Evolutionary conservation across 1,139 yeast genomes (phyloP).

Genomic region (Magnusiomyces suaveolens): DNA sequence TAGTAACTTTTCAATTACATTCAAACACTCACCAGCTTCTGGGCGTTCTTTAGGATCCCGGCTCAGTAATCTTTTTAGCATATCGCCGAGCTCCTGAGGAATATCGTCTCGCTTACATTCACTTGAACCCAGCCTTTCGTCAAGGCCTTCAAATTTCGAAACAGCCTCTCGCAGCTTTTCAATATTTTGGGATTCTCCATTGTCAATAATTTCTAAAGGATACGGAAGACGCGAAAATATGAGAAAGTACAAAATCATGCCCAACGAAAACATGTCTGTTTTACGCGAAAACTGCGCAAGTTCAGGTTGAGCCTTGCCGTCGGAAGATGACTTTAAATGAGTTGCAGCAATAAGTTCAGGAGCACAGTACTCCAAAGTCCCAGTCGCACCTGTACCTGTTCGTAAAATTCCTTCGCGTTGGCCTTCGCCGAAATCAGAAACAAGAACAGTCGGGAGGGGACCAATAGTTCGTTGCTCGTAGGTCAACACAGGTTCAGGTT

Average conservation of each 20-base stretch:
- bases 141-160: conserved; percentile 29
- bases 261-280: conserved; percentile 74
- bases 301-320: conserved; percentile 15
- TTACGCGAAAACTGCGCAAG: conserved; percentile 52
- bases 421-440: conserved; percentile 87
- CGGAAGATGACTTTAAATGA: background rate
- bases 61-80: conserved; percentile 35
- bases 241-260: conserved; percentile 66
- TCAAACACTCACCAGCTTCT: conserved; percentile 35
- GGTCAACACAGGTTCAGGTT: background rate
- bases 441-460: conserved; percentile 55
- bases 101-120: conserved; percentile 29
- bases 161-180: conserved; percentile 38
- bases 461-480: conserved; percentile 10
- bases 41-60: conserved; percentile 38
- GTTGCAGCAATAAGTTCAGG: conserved; percentile 54
- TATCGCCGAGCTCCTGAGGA: conserved; percentile 33
- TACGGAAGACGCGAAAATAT: conserved; percentile 67
- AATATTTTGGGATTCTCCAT: conserved; percentile 20
- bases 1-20: conserved; percentile 22
- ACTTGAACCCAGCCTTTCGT: conserved; percentile 16
- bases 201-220: conserved; percentile 15
- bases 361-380: conserved; percentile 78
- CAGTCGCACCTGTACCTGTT: conserved; percentile 65
- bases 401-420: conserved; percentile 55